Evolutionary conservation across 1,284 basidiomycete genomes (phyloP).

Genomic region (Trametes versicolor): DNA sequence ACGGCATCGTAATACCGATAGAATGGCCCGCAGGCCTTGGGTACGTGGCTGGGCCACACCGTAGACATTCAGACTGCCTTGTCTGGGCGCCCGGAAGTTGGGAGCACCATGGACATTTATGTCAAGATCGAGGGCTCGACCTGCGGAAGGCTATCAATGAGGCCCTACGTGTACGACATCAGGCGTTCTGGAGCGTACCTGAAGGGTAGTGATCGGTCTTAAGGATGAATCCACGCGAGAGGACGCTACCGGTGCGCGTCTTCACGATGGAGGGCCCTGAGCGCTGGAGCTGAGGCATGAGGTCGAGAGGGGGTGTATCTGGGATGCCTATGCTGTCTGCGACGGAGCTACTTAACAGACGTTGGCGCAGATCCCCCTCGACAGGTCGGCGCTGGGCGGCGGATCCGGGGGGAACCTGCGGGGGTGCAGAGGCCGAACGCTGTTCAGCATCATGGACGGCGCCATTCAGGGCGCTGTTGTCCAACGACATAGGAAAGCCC

Average conservation of each 20-base stretch:
- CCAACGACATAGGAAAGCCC: constrained; percentile 23
- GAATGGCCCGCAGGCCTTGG: constrained; percentile 91
- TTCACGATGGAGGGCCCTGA: constrained; percentile 85
- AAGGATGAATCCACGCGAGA: constrained; percentile 90
- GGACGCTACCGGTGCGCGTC: constrained; percentile 86
- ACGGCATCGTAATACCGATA: constrained; percentile 87
- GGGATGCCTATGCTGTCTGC: constrained; percentile 22
- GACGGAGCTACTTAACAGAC: constrained; percentile 32
- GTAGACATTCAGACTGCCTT: constrained; percentile 87
- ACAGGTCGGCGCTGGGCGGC: constrained; percentile 22
- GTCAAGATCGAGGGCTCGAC: constrained; percentile 90
- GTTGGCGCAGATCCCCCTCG: constrained; percentile 31
- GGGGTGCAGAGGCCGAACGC: constrained; percentile 31
- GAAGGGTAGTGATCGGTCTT: constrained; percentile 96
- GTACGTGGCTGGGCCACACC: constrained; percentile 96
- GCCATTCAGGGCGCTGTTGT: constrained; percentile 23
- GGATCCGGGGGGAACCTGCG: constrained; percentile 27
- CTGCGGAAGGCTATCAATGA: constrained; percentile 47
- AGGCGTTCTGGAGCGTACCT: constrained; percentile 47
- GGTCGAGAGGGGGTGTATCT: constrained; percentile 53
- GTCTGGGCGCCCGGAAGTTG: constrained; percentile 89
- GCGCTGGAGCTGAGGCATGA: constrained; percentile 67
- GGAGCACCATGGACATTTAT: constrained; percentile 95
- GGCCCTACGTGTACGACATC: not conserved
- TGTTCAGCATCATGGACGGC: constrained; percentile 10